Evolutionary conservation across 768 basidiomycete genomes (phyloP).

Genomic region (Clathrus columnatus): DNA sequence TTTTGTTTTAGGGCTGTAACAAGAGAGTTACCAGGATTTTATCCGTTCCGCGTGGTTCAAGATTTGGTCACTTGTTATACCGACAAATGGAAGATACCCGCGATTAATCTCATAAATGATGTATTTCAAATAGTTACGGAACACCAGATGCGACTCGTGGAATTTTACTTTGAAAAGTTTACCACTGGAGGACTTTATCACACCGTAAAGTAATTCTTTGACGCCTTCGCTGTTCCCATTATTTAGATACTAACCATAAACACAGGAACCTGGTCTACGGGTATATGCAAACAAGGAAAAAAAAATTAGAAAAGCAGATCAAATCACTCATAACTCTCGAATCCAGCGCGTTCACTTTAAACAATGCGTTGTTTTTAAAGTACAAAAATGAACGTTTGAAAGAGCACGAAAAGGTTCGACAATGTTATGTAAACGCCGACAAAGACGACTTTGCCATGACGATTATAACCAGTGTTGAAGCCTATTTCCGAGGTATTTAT

Average conservation of each 20-base stretch:
- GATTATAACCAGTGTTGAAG: constrained; percentile 66
- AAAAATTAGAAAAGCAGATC: constrained; percentile 32
- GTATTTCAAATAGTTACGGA: constrained; percentile 30
- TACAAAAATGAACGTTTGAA: constrained; percentile 41
- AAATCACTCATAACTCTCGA: constrained; percentile 45
- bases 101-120: constrained; percentile 33
- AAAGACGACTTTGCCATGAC: constrained; percentile 35
- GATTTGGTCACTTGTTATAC: constrained; percentile 5
- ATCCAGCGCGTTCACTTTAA: constrained; percentile 40
- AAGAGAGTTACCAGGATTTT: constrained; percentile 6
- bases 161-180: constrained; percentile 41
- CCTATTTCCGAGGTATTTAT: constrained; percentile 63
- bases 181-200: constrained; percentile 45
- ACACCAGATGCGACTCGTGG: constrained; percentile 36
- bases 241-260: background rate
- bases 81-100: constrained; percentile 25
- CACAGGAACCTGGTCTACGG: constrained; percentile 42
- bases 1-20: background rate
- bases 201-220: constrained; percentile 33
- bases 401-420: constrained; percentile 31
- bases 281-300: constrained; percentile 37
- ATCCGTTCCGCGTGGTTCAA: constrained; percentile 5
- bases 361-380: constrained; percentile 41
- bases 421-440: constrained; percentile 10
- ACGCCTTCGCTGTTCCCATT: background rate